Percentiles rank a stretch among this genome's conserved stretches.
These are phyloP conservation scores for Rostrohypoxylon terebratum DNA, from an alignment of 495 filamentous ascomycete genomes.

Conservation along the genomic window DNA sequence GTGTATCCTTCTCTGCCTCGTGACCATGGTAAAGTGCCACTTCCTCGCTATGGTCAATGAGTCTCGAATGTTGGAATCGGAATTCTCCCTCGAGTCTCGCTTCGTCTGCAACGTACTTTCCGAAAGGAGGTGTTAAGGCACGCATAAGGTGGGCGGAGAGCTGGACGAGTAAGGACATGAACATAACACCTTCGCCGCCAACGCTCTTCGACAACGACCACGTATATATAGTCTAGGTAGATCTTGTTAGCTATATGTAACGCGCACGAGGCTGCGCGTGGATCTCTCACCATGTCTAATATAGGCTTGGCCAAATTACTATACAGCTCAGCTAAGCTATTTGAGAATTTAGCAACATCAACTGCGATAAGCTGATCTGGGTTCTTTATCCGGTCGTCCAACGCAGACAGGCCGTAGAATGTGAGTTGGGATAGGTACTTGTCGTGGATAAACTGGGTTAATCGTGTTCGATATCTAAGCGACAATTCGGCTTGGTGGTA, in stretches of 20 bases:
- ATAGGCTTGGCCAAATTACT: slow-evolving; percentile 97
- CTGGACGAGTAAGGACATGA: slow-evolving; percentile 94
- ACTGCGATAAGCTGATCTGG: slow-evolving; percentile 97
- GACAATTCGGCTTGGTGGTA: slow-evolving; percentile 97
- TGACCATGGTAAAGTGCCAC: slow-evolving; percentile 93
- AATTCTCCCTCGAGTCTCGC: slow-evolving; percentile 95
- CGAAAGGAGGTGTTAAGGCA: slow-evolving; percentile 94
- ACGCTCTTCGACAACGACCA: slow-evolving; percentile 92
- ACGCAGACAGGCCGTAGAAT: slow-evolving; percentile 93
- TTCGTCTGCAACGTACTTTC: slow-evolving; percentile 97
- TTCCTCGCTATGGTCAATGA: slow-evolving; percentile 96
- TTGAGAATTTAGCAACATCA: slow-evolving; percentile 95
- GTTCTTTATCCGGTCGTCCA: slow-evolving; percentile 98
- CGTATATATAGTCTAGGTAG: slow-evolving; percentile 79
- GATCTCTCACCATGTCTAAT: slow-evolving; percentile 78
- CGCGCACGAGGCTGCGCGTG: not conserved
- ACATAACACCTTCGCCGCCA: slow-evolving; percentile 91
- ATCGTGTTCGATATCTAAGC: slow-evolving; percentile 87
- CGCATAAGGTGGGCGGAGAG: slow-evolving; percentile 94
- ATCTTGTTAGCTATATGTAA: slow-evolving; percentile 32
- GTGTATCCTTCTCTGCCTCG: slow-evolving; percentile 94
- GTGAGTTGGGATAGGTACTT: slow-evolving; percentile 96
- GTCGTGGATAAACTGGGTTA: slow-evolving; percentile 92
- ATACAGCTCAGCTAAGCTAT: slow-evolving; percentile 93
- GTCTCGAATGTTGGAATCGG: slow-evolving; percentile 89